A percentile compares a stretch with the other conserved stretches of the same genome.
These are phyloP conservation scores for Suillus fuscotomentosus DNA, from an alignment of 768 basidiomycete species.

Conservation along the genomic window DNA sequence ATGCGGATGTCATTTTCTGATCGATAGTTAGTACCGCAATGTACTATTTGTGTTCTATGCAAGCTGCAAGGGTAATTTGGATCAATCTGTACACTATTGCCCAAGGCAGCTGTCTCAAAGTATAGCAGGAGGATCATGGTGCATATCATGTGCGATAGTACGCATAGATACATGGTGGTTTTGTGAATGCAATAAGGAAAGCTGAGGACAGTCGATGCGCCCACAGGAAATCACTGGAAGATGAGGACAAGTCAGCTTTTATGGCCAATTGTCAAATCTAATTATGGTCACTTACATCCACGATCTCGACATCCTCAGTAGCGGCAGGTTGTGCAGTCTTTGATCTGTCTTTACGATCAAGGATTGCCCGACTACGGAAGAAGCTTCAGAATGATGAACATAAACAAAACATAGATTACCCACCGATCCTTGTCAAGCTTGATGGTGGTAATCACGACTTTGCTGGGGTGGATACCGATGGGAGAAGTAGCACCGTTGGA, in stretches of 20 bases:
- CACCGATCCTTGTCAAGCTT: conserved; percentile 92
- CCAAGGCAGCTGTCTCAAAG: neutral
- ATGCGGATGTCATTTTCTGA: conserved; percentile 93
- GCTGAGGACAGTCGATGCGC: conserved; percentile 15
- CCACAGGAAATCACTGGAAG: conserved; percentile 33
- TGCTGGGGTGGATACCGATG: conserved; percentile 95
- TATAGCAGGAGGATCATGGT: conserved; percentile 34
- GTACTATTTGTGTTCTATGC: conserved; percentile 2
- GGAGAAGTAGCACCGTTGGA: conserved; percentile 92
- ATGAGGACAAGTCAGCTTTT: conserved; percentile 10
- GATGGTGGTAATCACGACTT: conserved; percentile 90
- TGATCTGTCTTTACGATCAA: conserved; percentile 84
- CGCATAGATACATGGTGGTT: conserved; percentile 71
- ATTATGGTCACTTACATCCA: conserved; percentile 56
- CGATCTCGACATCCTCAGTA: conserved; percentile 71
- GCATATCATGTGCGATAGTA: conserved; percentile 52
- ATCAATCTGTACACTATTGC: neutral
- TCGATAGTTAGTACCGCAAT: conserved; percentile 11
- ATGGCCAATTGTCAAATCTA: conserved; percentile 11
- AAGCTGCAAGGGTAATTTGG: neutral
- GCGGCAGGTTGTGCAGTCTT: conserved; percentile 46
- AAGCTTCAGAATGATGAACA: conserved; percentile 2
- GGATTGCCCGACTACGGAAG: conserved; percentile 66
- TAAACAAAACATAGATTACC: conserved; percentile 12
- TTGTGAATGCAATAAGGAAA: conserved; percentile 34